Base-by-base conservation (phyloP, 441 rosid species). In the Populus trichocarpa region DNA sequence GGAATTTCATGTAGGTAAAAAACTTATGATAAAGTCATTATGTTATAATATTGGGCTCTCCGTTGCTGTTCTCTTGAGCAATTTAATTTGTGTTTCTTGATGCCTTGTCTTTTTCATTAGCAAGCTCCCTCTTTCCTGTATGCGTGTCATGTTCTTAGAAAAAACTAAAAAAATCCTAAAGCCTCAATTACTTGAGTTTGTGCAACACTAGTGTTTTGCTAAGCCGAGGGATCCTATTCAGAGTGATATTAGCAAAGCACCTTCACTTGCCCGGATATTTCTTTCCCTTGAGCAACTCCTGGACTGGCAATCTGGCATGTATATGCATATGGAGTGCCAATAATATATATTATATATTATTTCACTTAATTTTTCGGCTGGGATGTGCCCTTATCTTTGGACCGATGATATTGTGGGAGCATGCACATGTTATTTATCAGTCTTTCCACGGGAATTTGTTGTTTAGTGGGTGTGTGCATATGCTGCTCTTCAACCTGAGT, bases 1-100 rank as follows among this genome's bases (percentile, higher is more conserved):
- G 16, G 53, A 38, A 46, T 46, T 14, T 57, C 71, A 64, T 77
- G 79, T 78, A 69, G 70, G 77, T 74, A 36, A 72, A 66, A 78
- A 38, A 67, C 70, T 38, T 57, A 20, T 75, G 63, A 38, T 59
- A 61, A 73, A 57, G 35, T 67, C 46, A 46, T 76, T 74, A 22
- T 83, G 32, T 6, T 35, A 69, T 13, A 33, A 75, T 28, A 71
- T 32, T 20, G 13, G 40, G 9, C 28, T 77, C 65, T 75, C 16
- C 16, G 14, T 32, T 67, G 20, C 5, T 81, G 33, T 38, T 32
- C 61, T 68, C 66, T 8, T 36, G 22, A 59, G 26, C 59, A 35
- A 23, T 50, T 22, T 12, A 26, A 35, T 50, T 14, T 16, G 42
- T 69, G 26, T 72, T 36, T 76, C 46, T 70, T 46, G 69, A 57